Base-by-base conservation (phyloP, 2,329 filamentous ascomycete genomes). In the Verticillium dahliae region DNA sequence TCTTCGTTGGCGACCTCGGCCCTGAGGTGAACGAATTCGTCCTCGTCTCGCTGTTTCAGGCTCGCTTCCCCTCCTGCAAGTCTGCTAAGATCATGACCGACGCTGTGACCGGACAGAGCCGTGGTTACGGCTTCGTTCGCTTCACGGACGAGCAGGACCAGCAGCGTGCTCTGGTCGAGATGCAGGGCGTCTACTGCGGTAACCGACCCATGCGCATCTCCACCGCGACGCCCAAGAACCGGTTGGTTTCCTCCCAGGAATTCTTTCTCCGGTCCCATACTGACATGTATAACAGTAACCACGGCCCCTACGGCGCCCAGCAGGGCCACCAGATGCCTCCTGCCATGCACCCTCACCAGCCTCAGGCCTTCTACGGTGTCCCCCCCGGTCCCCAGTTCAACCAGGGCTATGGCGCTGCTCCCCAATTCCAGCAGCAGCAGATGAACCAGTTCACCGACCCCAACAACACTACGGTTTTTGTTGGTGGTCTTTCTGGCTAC, bases 371-470 rank as follows among this genome's bases (percentile, higher is more conserved):
- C 57, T 66, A 66, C 60, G 64, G 64, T 65, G 69, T 41, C 62
- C 59, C 63, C 70, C 61, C 64, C 18, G 59, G 52, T 33, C 63
- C 64, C 27, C 54, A 56, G 35, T 57, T 57, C 58, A 55, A 55
- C 45, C 58, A 59, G 45, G 58, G 58, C n/a, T 59, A 59, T 41
- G 58, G 58, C 41, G 58, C 41, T 31, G 58, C 58, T 27, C 58
- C 58, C n/a, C 50, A 35, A 31, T 52, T 52, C 13, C 45, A 52
- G 11, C 58, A 60, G 60, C 62, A 66, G 15, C 77, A 79, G 67
- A 98, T 99, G 95, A 99, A 99, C 80, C 95, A 99, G 80, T 99
- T 99, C 82, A 99, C 95, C 41, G 95, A 99, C 71, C 95, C 95
- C 13, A 99, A 99, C 85, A 99, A 99, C 81, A 99, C 95, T 18